phyloP scores from a whole-genome alignment of 1,284 basidiomycete species.

The Hymenochaete sp. region DNA sequence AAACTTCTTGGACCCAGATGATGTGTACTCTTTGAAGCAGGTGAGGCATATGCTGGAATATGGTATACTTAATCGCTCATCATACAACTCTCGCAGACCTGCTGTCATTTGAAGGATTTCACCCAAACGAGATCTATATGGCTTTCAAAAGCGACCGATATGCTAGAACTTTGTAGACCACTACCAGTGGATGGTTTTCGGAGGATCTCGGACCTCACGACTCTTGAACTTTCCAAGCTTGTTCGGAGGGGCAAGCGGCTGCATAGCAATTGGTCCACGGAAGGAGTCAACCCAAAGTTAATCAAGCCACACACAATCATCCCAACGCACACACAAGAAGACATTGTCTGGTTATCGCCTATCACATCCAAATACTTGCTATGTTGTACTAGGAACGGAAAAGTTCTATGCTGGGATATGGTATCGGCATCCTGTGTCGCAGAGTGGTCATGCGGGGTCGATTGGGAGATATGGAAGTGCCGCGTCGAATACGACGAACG shows the following conservation, averaged over 20 bases:
- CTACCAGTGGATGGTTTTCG: conserved; percentile 62
- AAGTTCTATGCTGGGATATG: conserved; percentile 71
- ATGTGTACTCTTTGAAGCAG: conserved; percentile 3
- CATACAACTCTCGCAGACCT: conserved; percentile 35
- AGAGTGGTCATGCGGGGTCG: conserved; percentile 54
- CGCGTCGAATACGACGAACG: conserved; percentile 63
- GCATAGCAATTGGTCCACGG: conserved; percentile 30
- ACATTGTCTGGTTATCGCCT: conserved; percentile 66
- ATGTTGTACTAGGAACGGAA: conserved; percentile 63
- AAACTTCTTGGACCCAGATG: conserved; percentile 10
- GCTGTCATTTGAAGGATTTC: conserved; percentile 49
- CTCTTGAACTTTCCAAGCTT: conserved; percentile 46
- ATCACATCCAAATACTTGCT: conserved; percentile 66
- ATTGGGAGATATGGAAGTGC: conserved; percentile 71
- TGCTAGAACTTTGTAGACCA: conserved; percentile 55
- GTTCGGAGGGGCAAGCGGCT: conserved; percentile 53
- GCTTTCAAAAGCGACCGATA: conserved; percentile 48
- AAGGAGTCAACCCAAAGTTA: conserved; percentile 16
- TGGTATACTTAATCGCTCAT: neutral
- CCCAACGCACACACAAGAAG: conserved; percentile 51
- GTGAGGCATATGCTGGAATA: conserved; percentile 1
- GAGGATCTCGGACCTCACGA: conserved; percentile 51
- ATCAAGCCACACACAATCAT: conserved; percentile 53
- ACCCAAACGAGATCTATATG: conserved; percentile 56
- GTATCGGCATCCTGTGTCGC: conserved; percentile 48